Evolutionary conservation across 371 early-diverging fungal genomes (phyloP).

Genomic region (Apophysomyces variabilis): DNA sequence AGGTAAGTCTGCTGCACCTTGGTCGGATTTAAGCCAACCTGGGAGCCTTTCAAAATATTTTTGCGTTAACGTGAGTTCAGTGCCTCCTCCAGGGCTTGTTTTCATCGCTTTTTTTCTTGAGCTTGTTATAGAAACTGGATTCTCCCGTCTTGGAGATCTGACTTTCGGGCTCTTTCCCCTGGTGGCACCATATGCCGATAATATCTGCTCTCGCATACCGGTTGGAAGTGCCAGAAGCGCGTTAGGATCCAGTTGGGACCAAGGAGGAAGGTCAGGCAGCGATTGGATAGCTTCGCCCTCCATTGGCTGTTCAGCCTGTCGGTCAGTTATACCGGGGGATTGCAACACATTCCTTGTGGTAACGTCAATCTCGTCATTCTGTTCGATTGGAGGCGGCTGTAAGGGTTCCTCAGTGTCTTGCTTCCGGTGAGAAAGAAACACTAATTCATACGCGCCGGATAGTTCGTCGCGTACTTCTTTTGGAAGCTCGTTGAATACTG

Average conservation of each 20-base stretch:
- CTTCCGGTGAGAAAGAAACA: not conserved
- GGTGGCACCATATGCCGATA: constrained; percentile 42
- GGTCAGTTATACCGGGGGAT: not conserved
- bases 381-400: not conserved
- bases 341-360: too few relatives aligned
- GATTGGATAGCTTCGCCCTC: constrained; percentile 17
- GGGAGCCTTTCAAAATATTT: constrained; percentile 13
- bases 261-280: constrained; percentile 44
- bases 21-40: not conserved
- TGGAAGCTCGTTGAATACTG: constrained; percentile 34
- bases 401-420: not conserved
- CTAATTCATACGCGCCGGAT: constrained; percentile 5
- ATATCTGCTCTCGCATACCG: constrained; percentile 38
- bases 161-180: not conserved
- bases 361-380: too few relatives aligned
- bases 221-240: constrained; percentile 50
- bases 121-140: not conserved
- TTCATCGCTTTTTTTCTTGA: not conserved
- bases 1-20: not conserved
- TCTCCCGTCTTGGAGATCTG: not conserved
- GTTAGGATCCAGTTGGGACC: constrained; percentile 58
- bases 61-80: constrained; percentile 24
- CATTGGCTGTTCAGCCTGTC: constrained; percentile 25
- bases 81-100: not conserved
- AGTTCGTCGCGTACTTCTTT: constrained; percentile 29